These are phyloP conservation scores for Galeopsis tetrahit DNA, from an alignment of 257 asterid species.

Conservation along the genomic window DNA sequence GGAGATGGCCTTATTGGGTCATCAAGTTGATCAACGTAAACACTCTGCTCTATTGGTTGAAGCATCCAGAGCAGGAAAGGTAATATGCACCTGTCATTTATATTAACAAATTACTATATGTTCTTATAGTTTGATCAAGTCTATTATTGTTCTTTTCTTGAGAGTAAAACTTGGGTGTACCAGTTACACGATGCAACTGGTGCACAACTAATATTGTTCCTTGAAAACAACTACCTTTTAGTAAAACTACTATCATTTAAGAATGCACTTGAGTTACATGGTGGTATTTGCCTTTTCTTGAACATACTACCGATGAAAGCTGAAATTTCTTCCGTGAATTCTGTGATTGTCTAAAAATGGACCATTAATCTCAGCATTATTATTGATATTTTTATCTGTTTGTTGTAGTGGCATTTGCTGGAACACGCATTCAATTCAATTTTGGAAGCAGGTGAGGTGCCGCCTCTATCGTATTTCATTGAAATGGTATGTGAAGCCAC, in stretches of 20 bases:
- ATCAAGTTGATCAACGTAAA: conserved; percentile 57
- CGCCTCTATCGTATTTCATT: conserved; percentile 61
- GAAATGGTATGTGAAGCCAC: conserved; percentile 73
- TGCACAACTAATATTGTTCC: too few relatives aligned
- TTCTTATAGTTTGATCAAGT: conserved; percentile 16
- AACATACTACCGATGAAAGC: neutral
- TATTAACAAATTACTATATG: neutral
- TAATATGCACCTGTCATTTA: conserved; percentile 22
- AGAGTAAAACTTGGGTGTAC: too few relatives aligned
- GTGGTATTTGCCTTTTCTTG: neutral
- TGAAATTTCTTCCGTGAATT: neutral
- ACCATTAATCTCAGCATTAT: neutral
- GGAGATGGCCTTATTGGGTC: conserved; percentile 72
- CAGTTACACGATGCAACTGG: too few relatives aligned
- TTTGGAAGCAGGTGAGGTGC: conserved; percentile 84
- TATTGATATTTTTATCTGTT: conserved; percentile 22
- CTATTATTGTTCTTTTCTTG: neutral
- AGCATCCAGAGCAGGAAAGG: conserved; percentile 93
- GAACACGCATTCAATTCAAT: conserved; percentile 80
- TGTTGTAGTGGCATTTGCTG: conserved; percentile 77
- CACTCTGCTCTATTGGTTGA: conserved; percentile 59
- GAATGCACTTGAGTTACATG: too few relatives aligned
- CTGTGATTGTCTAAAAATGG: neutral
- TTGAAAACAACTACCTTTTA: too few relatives aligned
- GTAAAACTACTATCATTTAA: too few relatives aligned